Evolutionary conservation across 164 flowering plant species (phyloP).

Genomic region (Piper betle): DNA sequence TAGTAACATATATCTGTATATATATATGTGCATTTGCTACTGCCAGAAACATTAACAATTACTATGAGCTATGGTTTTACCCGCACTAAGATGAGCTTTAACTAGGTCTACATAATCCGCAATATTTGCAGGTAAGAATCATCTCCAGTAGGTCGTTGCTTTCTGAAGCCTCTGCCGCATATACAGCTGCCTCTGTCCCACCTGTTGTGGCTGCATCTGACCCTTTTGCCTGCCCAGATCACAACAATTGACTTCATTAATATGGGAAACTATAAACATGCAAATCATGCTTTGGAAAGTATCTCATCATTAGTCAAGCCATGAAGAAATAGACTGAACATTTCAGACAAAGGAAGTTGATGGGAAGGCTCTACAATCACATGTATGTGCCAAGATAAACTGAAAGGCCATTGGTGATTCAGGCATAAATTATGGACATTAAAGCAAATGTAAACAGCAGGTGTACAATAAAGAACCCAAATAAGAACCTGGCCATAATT

Average conservation of each 20-base stretch:
- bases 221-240: slow-evolving; percentile 49
- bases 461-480: too few species aligned
- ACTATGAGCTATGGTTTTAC: slow-evolving; percentile 12
- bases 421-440: background rate
- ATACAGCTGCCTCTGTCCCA: slow-evolving; percentile 85
- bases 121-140: slow-evolving; percentile 72
- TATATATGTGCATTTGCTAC: too few species aligned
- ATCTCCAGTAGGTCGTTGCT: slow-evolving; percentile 72
- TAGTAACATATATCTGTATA: background rate
- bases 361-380: background rate
- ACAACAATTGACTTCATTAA: slow-evolving; percentile 1
- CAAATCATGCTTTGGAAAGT: background rate
- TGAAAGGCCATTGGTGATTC: background rate
- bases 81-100: slow-evolving; percentile 76
- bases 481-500: too few species aligned
- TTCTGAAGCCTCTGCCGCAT: slow-evolving; percentile 90
- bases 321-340: too few species aligned
- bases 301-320: background rate
- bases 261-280: slow-evolving; percentile 1
- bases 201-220: slow-evolving; percentile 81
- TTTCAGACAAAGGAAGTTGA: background rate
- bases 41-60: too few species aligned
- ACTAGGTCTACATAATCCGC: slow-evolving; percentile 70
- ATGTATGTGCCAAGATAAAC: background rate
- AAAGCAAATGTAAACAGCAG: background rate